Percentiles rank a stretch among this genome's conserved stretches.
These are phyloP conservation scores for Stemphylium lycopersici DNA, from an alignment of 2,329 filamentous ascomycete genomes.

Conservation along the genomic window DNA sequence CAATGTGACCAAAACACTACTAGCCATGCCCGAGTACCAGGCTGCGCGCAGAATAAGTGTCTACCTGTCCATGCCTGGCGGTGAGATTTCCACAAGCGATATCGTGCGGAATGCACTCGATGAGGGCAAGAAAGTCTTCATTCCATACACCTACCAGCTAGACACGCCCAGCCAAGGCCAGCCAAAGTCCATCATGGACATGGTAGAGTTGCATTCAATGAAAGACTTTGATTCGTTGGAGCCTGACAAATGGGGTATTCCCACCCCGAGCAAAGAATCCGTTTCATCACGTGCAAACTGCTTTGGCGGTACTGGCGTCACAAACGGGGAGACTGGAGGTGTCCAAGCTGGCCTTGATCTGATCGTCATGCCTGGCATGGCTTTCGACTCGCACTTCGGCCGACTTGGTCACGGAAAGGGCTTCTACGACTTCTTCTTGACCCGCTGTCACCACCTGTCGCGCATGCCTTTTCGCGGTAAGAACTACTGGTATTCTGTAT, in stretches of 20 bases:
- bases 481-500: slow-evolving; percentile 42
- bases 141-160: slow-evolving; percentile 82
- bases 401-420: slow-evolving; percentile 93
- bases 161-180: slow-evolving; percentile 47
- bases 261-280: slow-evolving; percentile 73
- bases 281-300: slow-evolving; percentile 73
- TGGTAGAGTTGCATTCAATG: slow-evolving; percentile 78
- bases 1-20: slow-evolving; percentile 68
- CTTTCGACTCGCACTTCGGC: slow-evolving; percentile 78
- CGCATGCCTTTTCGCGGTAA: slow-evolving; percentile 66
- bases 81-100: slow-evolving; percentile 81
- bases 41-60: slow-evolving; percentile 78
- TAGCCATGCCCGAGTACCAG: slow-evolving; percentile 74
- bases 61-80: slow-evolving; percentile 90
- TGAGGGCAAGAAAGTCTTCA: slow-evolving; percentile 82
- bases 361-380: slow-evolving; percentile 90
- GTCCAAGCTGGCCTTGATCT: slow-evolving; percentile 69
- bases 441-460: slow-evolving; percentile 67
- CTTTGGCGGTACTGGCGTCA: slow-evolving; percentile 67
- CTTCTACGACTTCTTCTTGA: slow-evolving; percentile 94
- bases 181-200: slow-evolving; percentile 84
- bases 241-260: slow-evolving; percentile 91
- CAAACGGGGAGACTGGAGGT: slow-evolving; percentile 43
- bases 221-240: slow-evolving; percentile 79
- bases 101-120: slow-evolving; percentile 82